phyloP scores from a whole-genome alignment of 1,284 basidiomycete species.

The Ganoderma boninense region DNA sequence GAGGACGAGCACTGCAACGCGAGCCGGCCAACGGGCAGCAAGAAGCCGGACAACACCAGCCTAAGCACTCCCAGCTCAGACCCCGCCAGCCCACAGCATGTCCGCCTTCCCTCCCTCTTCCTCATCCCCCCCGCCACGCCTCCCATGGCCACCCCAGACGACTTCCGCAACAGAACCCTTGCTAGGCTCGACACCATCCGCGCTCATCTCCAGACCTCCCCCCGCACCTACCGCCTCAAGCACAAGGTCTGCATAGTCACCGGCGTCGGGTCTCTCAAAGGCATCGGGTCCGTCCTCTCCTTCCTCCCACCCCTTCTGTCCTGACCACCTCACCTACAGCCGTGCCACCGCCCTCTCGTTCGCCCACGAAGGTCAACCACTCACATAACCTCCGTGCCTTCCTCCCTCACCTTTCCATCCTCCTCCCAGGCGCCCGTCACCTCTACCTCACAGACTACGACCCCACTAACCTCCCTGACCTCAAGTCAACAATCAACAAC shows the following conservation, averaged over 20 bases:
- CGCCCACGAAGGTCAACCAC: slow-evolving; percentile 78
- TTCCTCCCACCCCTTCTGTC: slow-evolving; percentile 16
- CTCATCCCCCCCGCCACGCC: background rate
- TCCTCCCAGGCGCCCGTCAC: slow-evolving; percentile 73
- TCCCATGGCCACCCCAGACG: slow-evolving; percentile 42
- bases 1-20: background rate
- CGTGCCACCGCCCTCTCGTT: slow-evolving; percentile 80
- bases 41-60: background rate
- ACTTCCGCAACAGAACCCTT: slow-evolving; percentile 64
- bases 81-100: too few species aligned
- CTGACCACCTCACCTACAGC: slow-evolving; percentile 46
- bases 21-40: background rate
- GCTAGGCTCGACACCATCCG: slow-evolving; percentile 75
- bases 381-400: slow-evolving; percentile 15
- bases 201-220: slow-evolving; percentile 67
- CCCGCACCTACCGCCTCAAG: slow-evolving; percentile 67
- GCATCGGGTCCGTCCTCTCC: slow-evolving; percentile 73
- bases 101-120: background rate
- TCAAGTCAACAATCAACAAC: slow-evolving; percentile 73
- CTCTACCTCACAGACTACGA: slow-evolving; percentile 88
- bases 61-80: too few species aligned
- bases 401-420: background rate
- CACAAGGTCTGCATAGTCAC: slow-evolving; percentile 93
- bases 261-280: slow-evolving; percentile 84
- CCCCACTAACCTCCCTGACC: slow-evolving; percentile 72